Percentiles rank a stretch among this genome's conserved stretches.
These are phyloP conservation scores for Iris macrosiphon DNA, from an alignment of 106 monocot genomes.

Conservation along the genomic window DNA sequence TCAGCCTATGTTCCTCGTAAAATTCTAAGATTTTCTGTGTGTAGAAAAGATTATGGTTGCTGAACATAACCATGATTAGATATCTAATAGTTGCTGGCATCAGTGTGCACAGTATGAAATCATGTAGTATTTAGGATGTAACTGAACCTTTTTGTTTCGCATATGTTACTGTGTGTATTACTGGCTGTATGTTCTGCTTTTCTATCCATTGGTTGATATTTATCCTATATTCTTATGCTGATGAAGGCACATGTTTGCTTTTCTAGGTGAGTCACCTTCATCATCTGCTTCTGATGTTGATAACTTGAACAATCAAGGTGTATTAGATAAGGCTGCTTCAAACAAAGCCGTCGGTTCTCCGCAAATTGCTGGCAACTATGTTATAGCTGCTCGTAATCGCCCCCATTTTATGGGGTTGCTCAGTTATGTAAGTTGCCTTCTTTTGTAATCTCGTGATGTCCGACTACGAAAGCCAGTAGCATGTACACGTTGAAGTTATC, in stretches of 20 bases:
- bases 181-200: background rate
- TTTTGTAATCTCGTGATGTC: background rate
- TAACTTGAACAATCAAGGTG: constrained; percentile 59
- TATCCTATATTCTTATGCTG: background rate
- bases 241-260: background rate
- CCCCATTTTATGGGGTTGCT: constrained; percentile 24
- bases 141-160: background rate
- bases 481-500: no score
- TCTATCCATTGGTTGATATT: no score
- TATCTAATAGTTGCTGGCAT: no score
- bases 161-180: background rate
- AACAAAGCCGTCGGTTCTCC: constrained; percentile 56
- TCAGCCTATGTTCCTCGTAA: no score
- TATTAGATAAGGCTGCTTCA: constrained; percentile 43
- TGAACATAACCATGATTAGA: no score
- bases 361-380: constrained; percentile 31
- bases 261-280: constrained; percentile 85
- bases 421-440: constrained; percentile 24
- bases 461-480: background rate
- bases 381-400: constrained; percentile 28
- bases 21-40: no score
- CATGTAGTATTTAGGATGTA: background rate
- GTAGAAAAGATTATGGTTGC: no score
- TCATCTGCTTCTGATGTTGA: constrained; percentile 93
- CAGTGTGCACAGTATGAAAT: no score